Conservation (phyloP, 2,329 filamentous ascomycete species). For the Aureobasidium subglaciale region DNA sequence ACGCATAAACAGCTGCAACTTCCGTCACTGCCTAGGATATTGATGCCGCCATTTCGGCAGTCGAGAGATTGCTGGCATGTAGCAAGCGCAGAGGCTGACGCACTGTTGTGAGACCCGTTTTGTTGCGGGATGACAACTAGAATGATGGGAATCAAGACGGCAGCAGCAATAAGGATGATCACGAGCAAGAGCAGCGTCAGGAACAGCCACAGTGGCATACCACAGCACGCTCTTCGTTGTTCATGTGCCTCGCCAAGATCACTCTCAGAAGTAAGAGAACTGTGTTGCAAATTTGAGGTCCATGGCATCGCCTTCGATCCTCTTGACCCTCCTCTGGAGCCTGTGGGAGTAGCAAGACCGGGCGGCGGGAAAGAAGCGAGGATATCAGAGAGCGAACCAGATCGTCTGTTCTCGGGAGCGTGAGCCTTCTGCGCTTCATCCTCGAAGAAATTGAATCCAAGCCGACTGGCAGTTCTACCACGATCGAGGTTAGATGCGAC, state of each 20-base stretch:
- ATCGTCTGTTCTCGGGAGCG: constrained; percentile 26
- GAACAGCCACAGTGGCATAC: constrained; percentile 74
- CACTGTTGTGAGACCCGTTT: constrained; percentile 25
- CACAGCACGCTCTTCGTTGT: constrained; percentile 61
- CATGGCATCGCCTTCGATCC: constrained; percentile 3
- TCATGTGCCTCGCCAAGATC: constrained; percentile 13
- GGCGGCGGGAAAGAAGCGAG: constrained; percentile 59
- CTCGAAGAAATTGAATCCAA: constrained; percentile 46
- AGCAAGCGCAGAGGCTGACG: constrained; percentile 24
- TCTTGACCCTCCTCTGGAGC: constrained; percentile 9
- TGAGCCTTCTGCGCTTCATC: constrained; percentile 18
- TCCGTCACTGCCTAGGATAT: constrained; percentile 45
- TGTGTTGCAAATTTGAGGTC: constrained; percentile 16
- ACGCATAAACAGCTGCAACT: constrained; percentile 81
- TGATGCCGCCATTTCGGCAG: constrained; percentile 77
- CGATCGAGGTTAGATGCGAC: constrained; percentile 83
- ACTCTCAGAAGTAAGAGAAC: constrained; percentile 15
- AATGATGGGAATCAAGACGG: constrained; percentile 69
- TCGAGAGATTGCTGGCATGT: constrained; percentile 55
- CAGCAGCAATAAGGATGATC: constrained; percentile 67
- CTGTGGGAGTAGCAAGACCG: constrained; percentile 34
- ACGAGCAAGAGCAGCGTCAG: constrained; percentile 58
- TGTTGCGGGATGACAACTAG: constrained; percentile 53
- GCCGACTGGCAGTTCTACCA: constrained; percentile 59
- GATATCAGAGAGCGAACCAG: constrained; percentile 56